Conservation (phyloP, 148 eudicot species). For the Arbutus unedo region DNA sequence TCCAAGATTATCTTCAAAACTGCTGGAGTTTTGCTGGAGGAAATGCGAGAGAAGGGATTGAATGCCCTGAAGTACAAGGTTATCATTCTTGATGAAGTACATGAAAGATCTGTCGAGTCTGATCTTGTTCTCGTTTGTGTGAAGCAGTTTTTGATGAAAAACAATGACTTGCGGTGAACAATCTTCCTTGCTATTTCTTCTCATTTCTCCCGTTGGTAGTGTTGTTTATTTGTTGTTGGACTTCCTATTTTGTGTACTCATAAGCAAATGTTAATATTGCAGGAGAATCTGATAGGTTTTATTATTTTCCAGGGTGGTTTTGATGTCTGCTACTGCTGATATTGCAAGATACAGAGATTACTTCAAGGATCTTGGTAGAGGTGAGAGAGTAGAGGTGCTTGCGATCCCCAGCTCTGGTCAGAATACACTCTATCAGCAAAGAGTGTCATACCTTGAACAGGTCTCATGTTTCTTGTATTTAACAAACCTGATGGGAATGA, state of each 20-base stretch:
- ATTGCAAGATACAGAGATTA: constrained; percentile 77
- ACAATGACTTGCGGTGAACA: constrained; percentile 65
- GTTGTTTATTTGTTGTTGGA: not conserved
- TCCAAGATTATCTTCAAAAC: constrained; percentile 88
- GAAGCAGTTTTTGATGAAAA: constrained; percentile 77
- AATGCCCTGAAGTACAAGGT: constrained; percentile 88
- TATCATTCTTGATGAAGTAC: constrained; percentile 94
- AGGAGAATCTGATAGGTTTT: constrained; percentile 10
- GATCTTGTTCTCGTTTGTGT: constrained; percentile 96
- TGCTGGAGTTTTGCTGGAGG: constrained; percentile 93
- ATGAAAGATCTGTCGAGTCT: constrained; percentile 97
- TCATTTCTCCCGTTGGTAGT: not conserved
- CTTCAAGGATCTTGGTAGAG: constrained; percentile 83
- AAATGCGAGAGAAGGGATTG: constrained; percentile 84
- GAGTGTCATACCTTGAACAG: constrained; percentile 81
- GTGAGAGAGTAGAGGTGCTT: constrained; percentile 88
- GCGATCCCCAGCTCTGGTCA: constrained; percentile 73
- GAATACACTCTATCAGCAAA: constrained; percentile 56
- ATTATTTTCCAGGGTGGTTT: constrained; percentile 63
- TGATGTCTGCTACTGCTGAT: constrained; percentile 99
- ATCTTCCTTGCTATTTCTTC: not conserved
- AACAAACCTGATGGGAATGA: not conserved
- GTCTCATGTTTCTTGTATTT: constrained; percentile 26
- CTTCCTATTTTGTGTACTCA: constrained; percentile 3
- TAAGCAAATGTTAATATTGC: constrained; percentile 5